Evolutionary conservation across 345 rosid genomes (phyloP).

Genomic region (Cardamine resedifolia): DNA sequence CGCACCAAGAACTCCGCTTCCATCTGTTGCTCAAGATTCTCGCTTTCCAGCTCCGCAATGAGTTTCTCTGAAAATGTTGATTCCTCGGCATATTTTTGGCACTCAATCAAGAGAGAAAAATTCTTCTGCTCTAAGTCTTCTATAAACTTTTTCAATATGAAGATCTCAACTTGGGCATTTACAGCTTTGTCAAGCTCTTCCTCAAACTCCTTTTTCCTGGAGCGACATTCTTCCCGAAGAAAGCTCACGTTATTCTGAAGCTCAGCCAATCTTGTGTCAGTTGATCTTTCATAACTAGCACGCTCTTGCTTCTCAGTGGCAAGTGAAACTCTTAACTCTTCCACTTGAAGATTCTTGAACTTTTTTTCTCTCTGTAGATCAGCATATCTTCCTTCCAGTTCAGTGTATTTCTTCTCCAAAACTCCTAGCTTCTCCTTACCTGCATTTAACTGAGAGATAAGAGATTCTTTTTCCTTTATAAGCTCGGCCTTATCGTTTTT

Average conservation of each 20-base stretch:
- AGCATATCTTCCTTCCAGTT: constrained; percentile 61
- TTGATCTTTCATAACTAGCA: constrained; percentile 54
- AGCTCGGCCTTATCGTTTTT: constrained; percentile 73
- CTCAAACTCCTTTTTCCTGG: constrained; percentile 78
- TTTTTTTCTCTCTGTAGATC: constrained; percentile 70
- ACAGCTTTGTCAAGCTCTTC: constrained; percentile 88
- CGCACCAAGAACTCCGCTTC: constrained; percentile 66
- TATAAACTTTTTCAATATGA: constrained; percentile 69
- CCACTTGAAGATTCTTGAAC: constrained; percentile 59
- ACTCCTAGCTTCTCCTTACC: constrained; percentile 59
- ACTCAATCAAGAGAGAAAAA: constrained; percentile 61
- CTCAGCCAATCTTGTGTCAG: constrained; percentile 65
- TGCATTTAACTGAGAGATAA: constrained; percentile 57
- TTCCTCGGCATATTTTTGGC: constrained; percentile 68
- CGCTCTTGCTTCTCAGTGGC: constrained; percentile 67
- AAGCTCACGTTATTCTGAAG: constrained; percentile 64
- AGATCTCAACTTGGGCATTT: constrained; percentile 77
- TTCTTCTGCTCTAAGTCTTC: constrained; percentile 81
- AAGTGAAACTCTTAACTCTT: constrained; percentile 60
- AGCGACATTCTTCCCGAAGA: constrained; percentile 69
- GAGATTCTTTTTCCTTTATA: constrained; percentile 50
- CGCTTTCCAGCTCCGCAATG: constrained; percentile 70
- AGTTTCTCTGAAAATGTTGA: constrained; percentile 69
- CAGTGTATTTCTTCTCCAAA: constrained; percentile 65
- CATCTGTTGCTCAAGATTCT: constrained; percentile 76